These are phyloP conservation scores for Gastrodia elata DNA, from an alignment of 106 monocot species.

Conservation along the genomic window DNA sequence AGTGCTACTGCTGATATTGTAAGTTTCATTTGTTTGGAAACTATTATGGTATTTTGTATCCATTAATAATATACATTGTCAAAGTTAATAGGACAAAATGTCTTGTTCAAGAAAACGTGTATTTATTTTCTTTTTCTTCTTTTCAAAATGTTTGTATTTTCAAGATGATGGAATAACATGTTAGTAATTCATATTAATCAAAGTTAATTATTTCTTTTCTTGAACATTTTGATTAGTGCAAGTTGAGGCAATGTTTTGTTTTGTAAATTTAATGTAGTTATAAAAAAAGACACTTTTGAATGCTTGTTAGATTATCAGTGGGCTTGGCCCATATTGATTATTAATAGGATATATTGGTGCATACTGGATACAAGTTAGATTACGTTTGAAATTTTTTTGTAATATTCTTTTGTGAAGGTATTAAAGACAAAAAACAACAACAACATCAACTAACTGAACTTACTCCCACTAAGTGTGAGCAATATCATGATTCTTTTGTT, in stretches of 20 bases:
- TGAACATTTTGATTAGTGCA: not conserved
- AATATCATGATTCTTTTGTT: no score
- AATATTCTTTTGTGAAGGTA: not conserved
- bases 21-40: conserved; percentile 18
- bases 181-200: not conserved
- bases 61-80: not conserved
- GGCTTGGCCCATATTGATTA: not conserved
- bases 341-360: not conserved
- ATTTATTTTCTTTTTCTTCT: not conserved
- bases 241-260: not conserved
- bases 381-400: not conserved
- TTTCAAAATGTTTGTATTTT: not conserved
- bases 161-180: not conserved
- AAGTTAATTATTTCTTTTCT: not conserved
- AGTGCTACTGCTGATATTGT: conserved; percentile 88
- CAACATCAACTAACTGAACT: no score
- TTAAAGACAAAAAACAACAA: no score
- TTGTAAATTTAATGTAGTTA: not conserved
- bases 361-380: not conserved
- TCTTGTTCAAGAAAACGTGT: not conserved
- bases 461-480: no score
- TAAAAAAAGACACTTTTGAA: not conserved
- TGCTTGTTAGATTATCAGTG: not conserved
- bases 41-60: not conserved
- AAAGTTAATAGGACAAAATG: not conserved